Percentiles rank a stretch among this genome's conserved stretches.
Conservation (phyloP, 2,329 filamentous ascomycete species). For the Colletotrichum somersetense region DNA sequence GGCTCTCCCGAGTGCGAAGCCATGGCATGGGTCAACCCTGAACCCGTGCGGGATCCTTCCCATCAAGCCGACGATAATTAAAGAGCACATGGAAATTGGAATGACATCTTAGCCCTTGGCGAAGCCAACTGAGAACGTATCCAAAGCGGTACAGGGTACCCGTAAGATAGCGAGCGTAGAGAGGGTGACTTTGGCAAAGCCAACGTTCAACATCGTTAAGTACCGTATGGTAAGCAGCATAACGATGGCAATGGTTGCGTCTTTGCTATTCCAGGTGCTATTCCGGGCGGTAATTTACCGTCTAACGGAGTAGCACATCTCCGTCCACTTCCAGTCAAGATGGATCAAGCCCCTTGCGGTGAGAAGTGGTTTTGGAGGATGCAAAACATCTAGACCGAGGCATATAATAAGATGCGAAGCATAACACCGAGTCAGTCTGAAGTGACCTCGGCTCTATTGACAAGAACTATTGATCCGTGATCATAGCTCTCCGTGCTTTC, state of each 20-base stretch:
- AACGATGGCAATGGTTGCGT: background rate
- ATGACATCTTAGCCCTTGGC: background rate
- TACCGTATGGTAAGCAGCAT: background rate
- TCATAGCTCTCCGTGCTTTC: background rate
- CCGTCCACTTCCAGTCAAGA: background rate
- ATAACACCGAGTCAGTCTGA: background rate
- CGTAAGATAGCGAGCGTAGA: too few species aligned
- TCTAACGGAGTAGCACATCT: background rate
- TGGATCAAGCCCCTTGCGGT: background rate
- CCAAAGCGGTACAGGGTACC: too few species aligned
- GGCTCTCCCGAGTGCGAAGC: constrained; percentile 28
- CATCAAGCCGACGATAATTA: constrained; percentile 17
- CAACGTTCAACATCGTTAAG: background rate
- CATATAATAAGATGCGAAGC: background rate
- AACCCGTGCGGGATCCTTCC: constrained; percentile 20
- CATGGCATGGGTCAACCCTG: constrained; percentile 16
- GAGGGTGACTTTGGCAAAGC: background rate
- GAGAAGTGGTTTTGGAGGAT: background rate
- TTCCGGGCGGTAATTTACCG: background rate
- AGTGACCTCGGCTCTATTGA: background rate
- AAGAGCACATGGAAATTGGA: background rate
- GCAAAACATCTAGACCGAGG: background rate
- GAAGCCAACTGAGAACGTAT: background rate
- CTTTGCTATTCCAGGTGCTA: background rate
- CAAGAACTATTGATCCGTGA: background rate